Evolutionary conservation across 768 basidiomycete genomes (phyloP).

Genomic region (Lentinula lateritia): DNA sequence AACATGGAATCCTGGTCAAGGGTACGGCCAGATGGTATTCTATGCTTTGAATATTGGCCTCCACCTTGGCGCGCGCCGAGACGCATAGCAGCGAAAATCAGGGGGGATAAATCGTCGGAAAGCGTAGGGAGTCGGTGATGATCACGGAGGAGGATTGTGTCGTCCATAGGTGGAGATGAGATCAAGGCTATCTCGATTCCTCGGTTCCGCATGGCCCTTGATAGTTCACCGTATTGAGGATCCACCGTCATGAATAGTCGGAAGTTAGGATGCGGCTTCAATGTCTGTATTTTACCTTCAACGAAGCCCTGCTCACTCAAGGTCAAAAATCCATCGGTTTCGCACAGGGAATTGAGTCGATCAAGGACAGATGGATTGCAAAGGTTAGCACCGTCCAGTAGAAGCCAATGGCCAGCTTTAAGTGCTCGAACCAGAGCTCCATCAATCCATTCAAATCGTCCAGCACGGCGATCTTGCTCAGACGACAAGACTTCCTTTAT

Average conservation of each 20-base stretch:
- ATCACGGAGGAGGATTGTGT: conserved; percentile 39
- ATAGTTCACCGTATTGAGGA: conserved; percentile 87
- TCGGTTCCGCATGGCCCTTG: conserved; percentile 97
- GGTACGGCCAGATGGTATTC: conserved; percentile 31
- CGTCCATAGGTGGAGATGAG: conserved; percentile 32
- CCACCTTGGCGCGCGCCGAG: conserved; percentile 22
- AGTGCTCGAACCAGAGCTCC: conserved; percentile 86
- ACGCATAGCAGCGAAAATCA: conserved; percentile 27
- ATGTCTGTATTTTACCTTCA: conserved; percentile 63
- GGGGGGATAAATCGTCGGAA: not conserved
- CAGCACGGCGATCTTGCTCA: conserved; percentile 23
- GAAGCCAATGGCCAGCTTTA: conserved; percentile 82
- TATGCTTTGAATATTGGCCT: not conserved
- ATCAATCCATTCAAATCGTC: conserved; percentile 91
- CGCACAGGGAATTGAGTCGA: conserved; percentile 93
- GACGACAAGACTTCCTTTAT: conserved; percentile 11
- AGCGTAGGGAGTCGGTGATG: conserved; percentile 42
- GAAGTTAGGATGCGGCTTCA: conserved; percentile 85
- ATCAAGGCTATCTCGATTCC: conserved; percentile 78
- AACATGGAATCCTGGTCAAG: conserved; percentile 46
- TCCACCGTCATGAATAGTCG: conserved; percentile 93
- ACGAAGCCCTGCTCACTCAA: conserved; percentile 88
- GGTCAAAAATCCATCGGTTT: conserved; percentile 74
- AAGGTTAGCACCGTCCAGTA: conserved; percentile 89
- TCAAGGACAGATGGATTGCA: conserved; percentile 96